phyloP scores from a whole-genome alignment of 1,284 basidiomycete genomes.

The Ceratobasidium sp. region DNA sequence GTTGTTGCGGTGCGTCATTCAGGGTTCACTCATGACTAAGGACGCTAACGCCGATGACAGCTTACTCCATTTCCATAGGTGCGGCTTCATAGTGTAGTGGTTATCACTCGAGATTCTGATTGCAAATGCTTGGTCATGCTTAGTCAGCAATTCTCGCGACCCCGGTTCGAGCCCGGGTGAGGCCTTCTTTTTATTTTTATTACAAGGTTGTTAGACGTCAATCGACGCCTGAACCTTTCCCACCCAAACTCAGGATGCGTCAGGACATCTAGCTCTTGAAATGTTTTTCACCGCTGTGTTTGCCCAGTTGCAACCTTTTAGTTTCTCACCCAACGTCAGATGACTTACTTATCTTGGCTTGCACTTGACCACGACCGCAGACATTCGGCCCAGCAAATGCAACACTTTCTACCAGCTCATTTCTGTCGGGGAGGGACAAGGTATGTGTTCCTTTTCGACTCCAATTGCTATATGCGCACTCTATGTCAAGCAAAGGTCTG shows the following conservation, averaged over 20 bases:
- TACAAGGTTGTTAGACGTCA: not conserved
- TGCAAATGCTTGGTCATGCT: too few relatives aligned
- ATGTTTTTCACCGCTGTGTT: not conserved
- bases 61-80: not conserved
- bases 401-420: conserved; percentile 35
- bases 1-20: conserved; percentile 37
- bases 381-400: conserved; percentile 60
- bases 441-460: not conserved
- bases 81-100: conserved; percentile 43
- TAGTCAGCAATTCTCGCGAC: too few relatives aligned
- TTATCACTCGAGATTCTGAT: conserved; percentile 47
- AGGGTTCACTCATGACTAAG: not conserved
- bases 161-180: too few relatives aligned
- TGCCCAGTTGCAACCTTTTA: too few relatives aligned
- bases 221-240: not conserved
- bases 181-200: conserved; percentile 43
- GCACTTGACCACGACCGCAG: not conserved
- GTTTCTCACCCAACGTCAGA: not conserved
- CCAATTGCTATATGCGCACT: not conserved
- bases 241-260: not conserved
- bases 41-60: too few relatives aligned
- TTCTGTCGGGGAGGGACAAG: conserved; percentile 48
- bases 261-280: not conserved
- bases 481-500: conserved; percentile 42
- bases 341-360: not conserved